Percentiles rank a stretch among this genome's conserved stretches.
Conservation (phyloP, 2,329 filamentous ascomycete genomes). For the Alternaria ethzedia region DNA sequence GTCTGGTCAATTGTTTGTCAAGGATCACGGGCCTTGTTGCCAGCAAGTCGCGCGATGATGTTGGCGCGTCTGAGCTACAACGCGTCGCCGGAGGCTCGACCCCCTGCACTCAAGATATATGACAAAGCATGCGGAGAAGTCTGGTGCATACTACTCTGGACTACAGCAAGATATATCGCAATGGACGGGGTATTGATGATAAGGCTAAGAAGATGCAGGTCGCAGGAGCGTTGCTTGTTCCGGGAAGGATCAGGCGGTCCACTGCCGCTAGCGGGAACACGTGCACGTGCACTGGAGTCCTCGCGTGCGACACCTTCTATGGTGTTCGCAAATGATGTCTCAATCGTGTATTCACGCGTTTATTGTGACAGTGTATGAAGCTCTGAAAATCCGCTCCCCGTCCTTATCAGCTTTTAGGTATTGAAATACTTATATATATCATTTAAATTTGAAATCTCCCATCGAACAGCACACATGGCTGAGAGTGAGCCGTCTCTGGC, state of each 20-base stretch:
- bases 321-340: background rate
- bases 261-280: conserved; percentile 3
- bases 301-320: background rate
- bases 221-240: background rate
- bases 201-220: background rate
- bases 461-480: background rate
- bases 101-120: background rate
- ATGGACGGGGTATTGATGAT: background rate
- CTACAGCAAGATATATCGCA: background rate
- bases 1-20: background rate
- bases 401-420: too few species aligned
- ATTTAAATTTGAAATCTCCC: background rate
- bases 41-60: background rate
- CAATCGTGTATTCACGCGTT: background rate
- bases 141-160: background rate
- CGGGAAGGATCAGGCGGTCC: background rate
- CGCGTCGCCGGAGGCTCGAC: background rate
- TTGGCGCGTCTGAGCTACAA: conserved; percentile 1
- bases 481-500: background rate
- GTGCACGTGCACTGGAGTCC: conserved; percentile 9
- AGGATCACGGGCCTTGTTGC: background rate
- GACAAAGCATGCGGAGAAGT: background rate
- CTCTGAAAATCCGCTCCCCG: too few species aligned
- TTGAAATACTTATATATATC: background rate
- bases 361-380: too few species aligned